These are phyloP conservation scores for Aeschynomene evenia DNA, from an alignment of 306 rosid genomes.

Conservation along the genomic window DNA sequence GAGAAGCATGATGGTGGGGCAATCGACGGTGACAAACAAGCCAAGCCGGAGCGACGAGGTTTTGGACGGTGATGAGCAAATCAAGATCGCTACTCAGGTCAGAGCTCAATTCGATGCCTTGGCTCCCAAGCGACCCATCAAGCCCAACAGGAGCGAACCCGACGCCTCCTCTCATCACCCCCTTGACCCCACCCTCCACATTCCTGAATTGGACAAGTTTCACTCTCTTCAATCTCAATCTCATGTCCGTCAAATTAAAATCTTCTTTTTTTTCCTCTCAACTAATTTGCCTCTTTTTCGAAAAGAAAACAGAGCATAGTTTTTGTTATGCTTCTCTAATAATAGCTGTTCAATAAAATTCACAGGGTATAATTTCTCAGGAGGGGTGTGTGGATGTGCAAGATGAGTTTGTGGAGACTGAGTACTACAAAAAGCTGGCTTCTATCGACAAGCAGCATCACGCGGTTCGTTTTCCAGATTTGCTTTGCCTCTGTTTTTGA, in stretches of 20 bases:
- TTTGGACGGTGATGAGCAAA: conserved; percentile 52
- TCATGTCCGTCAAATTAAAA: conserved; percentile 41
- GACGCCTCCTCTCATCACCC: conserved; percentile 24
- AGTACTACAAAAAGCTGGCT: conserved; percentile 54
- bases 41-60: conserved; percentile 81
- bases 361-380: conserved; percentile 26
- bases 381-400: conserved; percentile 27
- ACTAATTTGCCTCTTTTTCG: too few relatives aligned
- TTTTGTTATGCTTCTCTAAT: background rate
- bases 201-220: conserved; percentile 65
- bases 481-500: background rate
- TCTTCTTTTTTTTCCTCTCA: background rate
- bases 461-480: conserved; percentile 34
- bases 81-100: conserved; percentile 50
- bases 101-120: conserved; percentile 62
- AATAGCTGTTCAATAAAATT: background rate
- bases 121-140: conserved; percentile 56
- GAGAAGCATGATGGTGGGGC: conserved; percentile 40
- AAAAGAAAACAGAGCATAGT: background rate
- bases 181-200: conserved; percentile 7
- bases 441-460: conserved; percentile 70
- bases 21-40: conserved; percentile 45
- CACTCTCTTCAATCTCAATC: conserved; percentile 55
- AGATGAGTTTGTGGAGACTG: conserved; percentile 72
- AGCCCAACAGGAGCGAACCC: conserved; percentile 77